phyloP scores from a whole-genome alignment of 805 yeast species.

The Candida suzukii region DNA sequence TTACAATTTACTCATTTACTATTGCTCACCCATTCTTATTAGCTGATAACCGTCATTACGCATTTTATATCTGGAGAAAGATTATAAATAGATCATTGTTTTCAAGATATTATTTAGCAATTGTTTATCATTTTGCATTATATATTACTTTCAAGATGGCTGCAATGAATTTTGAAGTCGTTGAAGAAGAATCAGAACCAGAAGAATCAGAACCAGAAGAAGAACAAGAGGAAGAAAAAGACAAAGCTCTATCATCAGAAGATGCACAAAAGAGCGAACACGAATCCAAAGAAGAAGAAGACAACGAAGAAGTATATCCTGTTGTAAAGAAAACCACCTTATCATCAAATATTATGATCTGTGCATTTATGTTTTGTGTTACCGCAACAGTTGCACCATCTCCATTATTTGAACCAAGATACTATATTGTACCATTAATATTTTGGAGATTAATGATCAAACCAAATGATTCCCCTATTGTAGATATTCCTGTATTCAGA shows the following conservation, averaged over 20 bases:
- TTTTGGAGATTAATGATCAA: conserved; percentile 60
- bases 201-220: not conserved
- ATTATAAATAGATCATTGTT: conserved; percentile 45
- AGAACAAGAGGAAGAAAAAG: not conserved
- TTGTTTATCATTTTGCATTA: conserved; percentile 59
- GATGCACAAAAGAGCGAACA: not conserved
- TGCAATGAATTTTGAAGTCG: conserved; percentile 3
- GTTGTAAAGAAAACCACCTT: conserved; percentile 6
- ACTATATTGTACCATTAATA: conserved; percentile 75
- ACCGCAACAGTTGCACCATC: conserved; percentile 71
- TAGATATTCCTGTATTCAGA: conserved; percentile 9
- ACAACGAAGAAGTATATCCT: not conserved
- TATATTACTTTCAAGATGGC: conserved; percentile 16
- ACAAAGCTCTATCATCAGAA: conserved; percentile 1
- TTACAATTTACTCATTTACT: conserved; percentile 53
- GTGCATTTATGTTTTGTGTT: conserved; percentile 46
- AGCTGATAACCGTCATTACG: conserved; percentile 91
- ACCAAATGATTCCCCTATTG: conserved; percentile 29
- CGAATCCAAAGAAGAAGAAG: conserved; percentile 3
- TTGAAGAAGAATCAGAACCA: not conserved
- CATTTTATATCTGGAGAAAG: conserved; percentile 76
- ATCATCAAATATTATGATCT: conserved; percentile 31
- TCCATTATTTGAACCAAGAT: conserved; percentile 91
- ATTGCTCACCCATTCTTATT: conserved; percentile 82
- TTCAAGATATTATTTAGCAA: conserved; percentile 45